Conservation (phyloP, 352 stramenopile species). For the Aphanomyces stellatus region DNA sequence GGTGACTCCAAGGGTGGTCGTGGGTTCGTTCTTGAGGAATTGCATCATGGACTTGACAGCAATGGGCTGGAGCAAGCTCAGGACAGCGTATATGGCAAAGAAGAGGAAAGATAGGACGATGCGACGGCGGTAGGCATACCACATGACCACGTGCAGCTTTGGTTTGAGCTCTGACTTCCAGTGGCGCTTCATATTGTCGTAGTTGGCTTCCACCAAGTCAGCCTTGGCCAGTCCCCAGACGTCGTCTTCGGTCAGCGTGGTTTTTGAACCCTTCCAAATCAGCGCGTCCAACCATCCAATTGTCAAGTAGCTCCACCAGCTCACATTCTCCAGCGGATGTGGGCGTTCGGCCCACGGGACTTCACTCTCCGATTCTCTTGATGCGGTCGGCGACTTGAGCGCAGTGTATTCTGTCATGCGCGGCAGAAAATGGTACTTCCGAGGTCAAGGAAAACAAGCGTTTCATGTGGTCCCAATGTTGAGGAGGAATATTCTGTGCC, state of each 20-base stretch:
- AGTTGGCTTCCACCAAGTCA: conserved; percentile 24
- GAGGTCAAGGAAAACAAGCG: not conserved
- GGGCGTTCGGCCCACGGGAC: not conserved
- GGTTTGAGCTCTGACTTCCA: conserved; percentile 26
- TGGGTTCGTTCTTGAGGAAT: conserved; percentile 23
- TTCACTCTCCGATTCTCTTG: no score
- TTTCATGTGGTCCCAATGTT: not conserved
- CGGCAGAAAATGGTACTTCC: not conserved
- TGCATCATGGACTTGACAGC: conserved; percentile 49
- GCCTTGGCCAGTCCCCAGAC: conserved; percentile 11
- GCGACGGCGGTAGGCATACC: conserved; percentile 34
- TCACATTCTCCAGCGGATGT: conserved; percentile 31
- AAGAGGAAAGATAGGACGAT: conserved; percentile 28
- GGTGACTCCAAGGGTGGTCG: conserved; percentile 21
- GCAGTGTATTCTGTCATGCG: not conserved
- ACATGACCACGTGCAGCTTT: conserved; percentile 37
- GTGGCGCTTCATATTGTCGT: conserved; percentile 9
- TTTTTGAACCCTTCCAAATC: not conserved
- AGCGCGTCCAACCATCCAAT: conserved; percentile 41
- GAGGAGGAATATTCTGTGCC: no score
- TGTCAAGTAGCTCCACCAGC: conserved; percentile 36
- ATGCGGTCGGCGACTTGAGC: not conserved
- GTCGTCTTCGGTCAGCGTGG: conserved; percentile 8
- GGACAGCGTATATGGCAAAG: conserved; percentile 28
- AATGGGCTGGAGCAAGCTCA: conserved; percentile 37